Conservation (phyloP, 2,329 filamentous ascomycete species). For the Trichoderma pleuroti region DNA sequence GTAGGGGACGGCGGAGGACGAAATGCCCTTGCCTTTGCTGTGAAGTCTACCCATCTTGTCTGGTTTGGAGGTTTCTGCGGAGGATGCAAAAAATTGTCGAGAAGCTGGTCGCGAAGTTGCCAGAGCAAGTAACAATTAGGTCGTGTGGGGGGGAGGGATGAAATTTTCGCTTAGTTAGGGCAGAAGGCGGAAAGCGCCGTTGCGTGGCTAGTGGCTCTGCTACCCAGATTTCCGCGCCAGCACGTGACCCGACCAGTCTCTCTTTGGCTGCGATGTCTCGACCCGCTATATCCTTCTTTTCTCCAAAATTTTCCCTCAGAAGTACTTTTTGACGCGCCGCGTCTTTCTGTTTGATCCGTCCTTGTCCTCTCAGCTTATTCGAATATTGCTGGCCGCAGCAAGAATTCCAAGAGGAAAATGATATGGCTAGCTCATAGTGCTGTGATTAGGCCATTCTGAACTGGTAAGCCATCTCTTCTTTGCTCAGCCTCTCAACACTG, state of each 20-base stretch:
- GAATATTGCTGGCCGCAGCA: background rate
- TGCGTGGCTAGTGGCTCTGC: background rate
- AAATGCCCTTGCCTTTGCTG: slow-evolving; percentile 99
- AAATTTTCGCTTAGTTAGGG: slow-evolving; percentile 48
- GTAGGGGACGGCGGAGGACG: slow-evolving; percentile 92
- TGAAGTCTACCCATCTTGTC: slow-evolving; percentile 94
- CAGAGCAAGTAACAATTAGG: slow-evolving; percentile 19
- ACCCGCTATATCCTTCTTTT: background rate
- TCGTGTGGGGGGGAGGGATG: slow-evolving; percentile 39
- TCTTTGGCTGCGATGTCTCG: background rate
- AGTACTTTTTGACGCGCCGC: background rate
- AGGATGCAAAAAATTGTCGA: slow-evolving; percentile 30
- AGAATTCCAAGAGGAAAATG: background rate
- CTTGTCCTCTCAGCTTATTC: background rate
- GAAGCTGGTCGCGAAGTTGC: slow-evolving; percentile 27
- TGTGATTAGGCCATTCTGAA: background rate
- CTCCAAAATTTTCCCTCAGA: background rate
- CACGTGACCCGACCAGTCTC: slow-evolving; percentile 9
- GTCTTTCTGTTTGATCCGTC: background rate
- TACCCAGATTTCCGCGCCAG: background rate
- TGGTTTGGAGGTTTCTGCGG: slow-evolving; percentile 39
- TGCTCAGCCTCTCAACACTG: background rate
- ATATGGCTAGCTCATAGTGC: background rate
- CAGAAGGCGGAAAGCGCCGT: slow-evolving; percentile 27
- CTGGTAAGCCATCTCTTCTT: slow-evolving; percentile 34